Evolutionary conservation across 345 rosid species (phyloP), one percentile per base, ranked within the genome.

Genomic region (Orychophragmus violaceus): DNA sequence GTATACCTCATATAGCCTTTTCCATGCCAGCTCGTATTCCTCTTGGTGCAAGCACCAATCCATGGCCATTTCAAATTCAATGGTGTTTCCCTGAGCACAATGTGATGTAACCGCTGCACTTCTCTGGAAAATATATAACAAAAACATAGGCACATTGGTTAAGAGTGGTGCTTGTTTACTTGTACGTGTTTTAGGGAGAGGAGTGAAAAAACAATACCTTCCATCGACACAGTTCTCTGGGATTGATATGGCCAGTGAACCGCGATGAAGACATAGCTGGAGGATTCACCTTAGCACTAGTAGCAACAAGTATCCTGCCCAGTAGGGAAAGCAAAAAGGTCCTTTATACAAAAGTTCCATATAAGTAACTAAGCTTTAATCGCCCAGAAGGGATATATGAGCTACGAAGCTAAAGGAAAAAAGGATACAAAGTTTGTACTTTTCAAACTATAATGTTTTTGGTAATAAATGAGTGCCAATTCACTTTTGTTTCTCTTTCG

Each of bases 51-150:
- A 44, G 49, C 73, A 53, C 98, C 98, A 92, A 1, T 86, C 93
- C 72, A 82, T 14, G 12, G 87, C 89, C 95, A 87, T 76, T 11
- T 89, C 95, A 81, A 84, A 89, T 69, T 82, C 97, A 66, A 86
- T 54, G 29, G 89, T 82, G 71, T 92, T 89, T n/a, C 85, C 79
- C 64, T 92, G 95, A 70, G 90, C 80, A 71, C 78, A 84, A 81
- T 91, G 96, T 25, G 98, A 85, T 28, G 89, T 87, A 69, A 88
- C 80, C 50, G 85, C 84, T 5, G 87, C 87, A 61, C 82, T 82
- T 75, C 63, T 85, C 98, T 91, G 77, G 8, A 27, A 17, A 18
- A 54, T 16, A 24, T 53, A 23, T 16, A 29, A 28, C 14, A 53
- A n/a, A 23, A 71, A 13, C 13, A 10, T 8, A 41, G 6, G 39